phyloP scores from a whole-genome alignment of 2,329 filamentous ascomycete species.

The Beauveria varroae region DNA sequence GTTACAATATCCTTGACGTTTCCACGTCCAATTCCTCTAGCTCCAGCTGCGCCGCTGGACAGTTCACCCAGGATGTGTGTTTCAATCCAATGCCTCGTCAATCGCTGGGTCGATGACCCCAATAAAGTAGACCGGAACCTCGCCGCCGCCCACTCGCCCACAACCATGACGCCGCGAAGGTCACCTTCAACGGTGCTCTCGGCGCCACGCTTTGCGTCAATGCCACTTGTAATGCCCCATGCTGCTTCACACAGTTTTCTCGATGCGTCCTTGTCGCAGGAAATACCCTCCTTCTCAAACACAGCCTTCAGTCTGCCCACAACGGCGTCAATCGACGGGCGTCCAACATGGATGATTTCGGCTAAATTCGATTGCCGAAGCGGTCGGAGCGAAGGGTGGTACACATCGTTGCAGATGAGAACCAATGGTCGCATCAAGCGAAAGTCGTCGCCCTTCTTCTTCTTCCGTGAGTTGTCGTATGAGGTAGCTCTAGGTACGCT shows the following conservation, averaged over 20 bases:
- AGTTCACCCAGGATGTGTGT: conserved; percentile 61
- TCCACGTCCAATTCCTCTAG: conserved; percentile 64
- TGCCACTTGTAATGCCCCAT: conserved; percentile 70
- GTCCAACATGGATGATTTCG: conserved; percentile 86
- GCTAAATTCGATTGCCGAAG: conserved; percentile 78
- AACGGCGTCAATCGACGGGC: conserved; percentile 80
- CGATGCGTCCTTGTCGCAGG: conserved; percentile 82
- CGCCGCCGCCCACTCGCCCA: conserved; percentile 78
- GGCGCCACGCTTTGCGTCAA: conserved; percentile 60
- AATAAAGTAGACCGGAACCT: conserved; percentile 49
- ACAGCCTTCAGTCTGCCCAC: conserved; percentile 72
- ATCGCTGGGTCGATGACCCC: conserved; percentile 29
- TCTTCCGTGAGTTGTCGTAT: conserved; percentile 30
- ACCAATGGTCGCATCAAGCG: conserved; percentile 81
- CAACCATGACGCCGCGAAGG: conserved; percentile 75
- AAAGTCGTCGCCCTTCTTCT: conserved; percentile 80
- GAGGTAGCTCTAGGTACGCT: conserved; percentile 21
- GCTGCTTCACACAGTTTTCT: conserved; percentile 75
- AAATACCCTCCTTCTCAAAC: conserved; percentile 82
- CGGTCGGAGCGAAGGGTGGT: conserved; percentile 80
- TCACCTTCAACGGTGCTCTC: conserved; percentile 65
- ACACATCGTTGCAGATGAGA: conserved; percentile 95
- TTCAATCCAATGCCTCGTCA: conserved; percentile 74
- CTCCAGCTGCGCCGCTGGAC: conserved; percentile 61
- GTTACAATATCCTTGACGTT: conserved; percentile 67